A percentile compares a stretch with the other conserved stretches of the same genome.
phyloP scores from a whole-genome alignment of 176 grass and related monocot species.

The Secale cereale region DNA sequence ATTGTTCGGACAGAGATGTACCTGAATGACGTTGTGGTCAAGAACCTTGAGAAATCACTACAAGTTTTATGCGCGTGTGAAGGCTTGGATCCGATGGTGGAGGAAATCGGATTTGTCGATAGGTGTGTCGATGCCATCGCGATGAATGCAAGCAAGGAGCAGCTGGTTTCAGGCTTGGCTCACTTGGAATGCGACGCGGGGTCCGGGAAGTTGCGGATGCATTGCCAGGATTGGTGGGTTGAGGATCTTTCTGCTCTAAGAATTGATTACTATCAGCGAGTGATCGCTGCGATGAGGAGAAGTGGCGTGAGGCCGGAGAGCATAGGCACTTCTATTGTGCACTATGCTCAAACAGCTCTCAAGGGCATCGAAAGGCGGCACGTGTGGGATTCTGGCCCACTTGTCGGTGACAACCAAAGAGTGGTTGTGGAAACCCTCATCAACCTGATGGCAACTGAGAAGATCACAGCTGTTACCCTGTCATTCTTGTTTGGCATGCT shows the following conservation, averaged over 20 bases:
- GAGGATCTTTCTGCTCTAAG: slow-evolving; percentile 73
- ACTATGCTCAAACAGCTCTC: slow-evolving; percentile 77
- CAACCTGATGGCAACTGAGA: slow-evolving; percentile 63
- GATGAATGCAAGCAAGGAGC: slow-evolving; percentile 59
- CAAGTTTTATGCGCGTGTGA: slow-evolving; percentile 64
- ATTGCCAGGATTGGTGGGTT: slow-evolving; percentile 79
- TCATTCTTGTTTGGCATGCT: slow-evolving; percentile 96
- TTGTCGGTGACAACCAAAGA: slow-evolving; percentile 63
- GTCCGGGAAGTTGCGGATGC: slow-evolving; percentile 34
- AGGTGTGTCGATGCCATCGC: slow-evolving; percentile 76
- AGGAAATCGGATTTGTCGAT: slow-evolving; percentile 55
- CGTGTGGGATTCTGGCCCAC: slow-evolving; percentile 59
- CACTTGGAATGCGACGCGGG: slow-evolving; percentile 48
- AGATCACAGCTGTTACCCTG: slow-evolving; percentile 64
- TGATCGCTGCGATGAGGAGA: slow-evolving; percentile 68
- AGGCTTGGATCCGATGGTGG: slow-evolving; percentile 49
- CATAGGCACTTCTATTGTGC: slow-evolving; percentile 61
- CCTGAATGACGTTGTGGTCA: slow-evolving; percentile 54
- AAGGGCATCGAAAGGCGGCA: slow-evolving; percentile 67
- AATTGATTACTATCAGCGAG: slow-evolving; percentile 72
- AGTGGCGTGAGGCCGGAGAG: slow-evolving; percentile 61
- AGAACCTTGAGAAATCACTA: slow-evolving; percentile 59
- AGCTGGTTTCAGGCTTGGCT: slow-evolving; percentile 42
- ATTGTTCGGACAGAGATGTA: slow-evolving; percentile 59
- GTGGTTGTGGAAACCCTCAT: slow-evolving; percentile 68